A percentile compares a stretch with the other conserved stretches of the same genome.
These are phyloP conservation scores for Nicotiana attenuata DNA, from an alignment of 257 asterid genomes.

Conservation along the genomic window DNA sequence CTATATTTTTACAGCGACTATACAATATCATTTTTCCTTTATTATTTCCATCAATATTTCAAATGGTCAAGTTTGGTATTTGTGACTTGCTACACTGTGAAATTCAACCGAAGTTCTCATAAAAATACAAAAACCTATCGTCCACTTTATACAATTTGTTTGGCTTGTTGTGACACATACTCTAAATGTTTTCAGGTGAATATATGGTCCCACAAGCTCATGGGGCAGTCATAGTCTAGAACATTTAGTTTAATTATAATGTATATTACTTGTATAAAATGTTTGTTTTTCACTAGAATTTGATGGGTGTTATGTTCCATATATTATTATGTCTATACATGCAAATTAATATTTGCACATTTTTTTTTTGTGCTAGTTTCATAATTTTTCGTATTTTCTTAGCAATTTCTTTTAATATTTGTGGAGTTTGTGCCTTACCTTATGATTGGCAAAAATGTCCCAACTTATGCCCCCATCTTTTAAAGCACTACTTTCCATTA, in stretches of 20 bases:
- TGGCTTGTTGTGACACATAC: background rate
- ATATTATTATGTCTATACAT: too few species aligned
- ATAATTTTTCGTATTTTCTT: background rate
- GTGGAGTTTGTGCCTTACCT: background rate
- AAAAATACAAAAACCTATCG: background rate
- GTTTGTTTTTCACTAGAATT: background rate
- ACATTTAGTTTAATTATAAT: background rate
- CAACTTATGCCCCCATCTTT: background rate
- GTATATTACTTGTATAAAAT: background rate
- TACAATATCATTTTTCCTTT: too few species aligned
- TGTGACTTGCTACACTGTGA: too few species aligned
- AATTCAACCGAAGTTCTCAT: background rate
- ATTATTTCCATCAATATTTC: too few species aligned
- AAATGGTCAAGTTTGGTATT: background rate
- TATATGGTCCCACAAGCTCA: background rate
- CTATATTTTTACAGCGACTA: too few species aligned
- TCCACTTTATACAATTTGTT: background rate
- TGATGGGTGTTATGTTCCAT: background rate
- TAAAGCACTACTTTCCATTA: background rate
- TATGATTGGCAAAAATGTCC: background rate
- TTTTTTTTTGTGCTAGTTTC: background rate
- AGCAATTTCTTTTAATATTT: background rate
- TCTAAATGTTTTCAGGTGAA: background rate
- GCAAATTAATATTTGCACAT: too few species aligned
- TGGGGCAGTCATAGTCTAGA: background rate